These are phyloP conservation scores for Cadophora sp. DNA, from an alignment of 2,329 filamentous ascomycete species.

Conservation along the genomic window DNA sequence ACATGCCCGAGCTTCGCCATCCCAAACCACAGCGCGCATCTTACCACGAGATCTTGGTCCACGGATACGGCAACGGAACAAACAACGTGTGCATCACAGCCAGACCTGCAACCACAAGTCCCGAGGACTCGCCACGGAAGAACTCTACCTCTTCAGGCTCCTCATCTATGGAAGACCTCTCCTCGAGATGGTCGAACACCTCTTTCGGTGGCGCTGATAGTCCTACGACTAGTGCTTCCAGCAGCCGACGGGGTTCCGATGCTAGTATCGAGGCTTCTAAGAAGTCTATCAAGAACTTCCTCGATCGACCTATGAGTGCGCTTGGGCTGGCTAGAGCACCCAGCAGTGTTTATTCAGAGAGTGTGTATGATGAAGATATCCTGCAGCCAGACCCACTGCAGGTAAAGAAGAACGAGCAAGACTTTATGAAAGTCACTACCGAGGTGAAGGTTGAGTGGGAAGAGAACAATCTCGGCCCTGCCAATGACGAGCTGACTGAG, in stretches of 20 bases:
- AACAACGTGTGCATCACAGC: slow-evolving; percentile 43
- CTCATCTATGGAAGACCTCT: slow-evolving; percentile 29
- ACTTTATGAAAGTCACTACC: slow-evolving; percentile 31
- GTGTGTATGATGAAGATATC: slow-evolving; percentile 24
- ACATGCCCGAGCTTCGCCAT: slow-evolving; percentile 40
- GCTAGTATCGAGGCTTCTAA: slow-evolving; percentile 26
- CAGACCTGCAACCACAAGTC: slow-evolving; percentile 10
- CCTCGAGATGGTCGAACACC: slow-evolving; percentile 38
- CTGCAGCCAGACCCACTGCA: slow-evolving; percentile 31
- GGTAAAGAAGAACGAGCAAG: slow-evolving; percentile 22
- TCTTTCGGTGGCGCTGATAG: slow-evolving; percentile 28
- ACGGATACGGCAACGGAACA: slow-evolving; percentile 61
- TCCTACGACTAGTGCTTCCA: slow-evolving; percentile 27
- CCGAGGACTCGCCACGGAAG: slow-evolving; percentile 22
- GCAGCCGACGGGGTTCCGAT: slow-evolving; percentile 29
- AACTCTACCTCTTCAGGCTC: slow-evolving; percentile 27
- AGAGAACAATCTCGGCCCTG: slow-evolving; percentile 16
- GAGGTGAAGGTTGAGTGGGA: slow-evolving; percentile 32
- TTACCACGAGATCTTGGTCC: slow-evolving; percentile 60
- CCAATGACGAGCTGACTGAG: slow-evolving; percentile 25
- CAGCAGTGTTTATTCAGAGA: slow-evolving; percentile 33
- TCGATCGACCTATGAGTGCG: slow-evolving; percentile 30
- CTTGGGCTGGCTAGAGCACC: slow-evolving; percentile 24
- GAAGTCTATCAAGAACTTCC: slow-evolving; percentile 30
- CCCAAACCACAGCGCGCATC: slow-evolving; percentile 39